Evolutionary conservation across 768 basidiomycete species (phyloP), one percentile per base, ranked within the genome.

Genomic region (Auriculariales sp.): DNA sequence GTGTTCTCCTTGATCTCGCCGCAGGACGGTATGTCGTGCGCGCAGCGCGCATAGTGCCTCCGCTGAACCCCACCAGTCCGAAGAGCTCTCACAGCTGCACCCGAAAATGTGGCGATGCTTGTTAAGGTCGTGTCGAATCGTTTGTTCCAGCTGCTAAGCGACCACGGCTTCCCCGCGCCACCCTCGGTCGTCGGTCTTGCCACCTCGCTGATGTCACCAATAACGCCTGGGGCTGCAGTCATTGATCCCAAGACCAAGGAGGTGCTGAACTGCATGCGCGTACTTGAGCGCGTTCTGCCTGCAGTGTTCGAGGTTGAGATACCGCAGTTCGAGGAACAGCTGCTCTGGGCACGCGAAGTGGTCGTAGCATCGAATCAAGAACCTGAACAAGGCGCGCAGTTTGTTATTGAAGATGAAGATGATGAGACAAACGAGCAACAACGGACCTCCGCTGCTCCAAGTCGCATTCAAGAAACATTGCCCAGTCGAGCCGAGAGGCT

Each of bases 341-440:
- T 92, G 1, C 64, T 98, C 27, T 98, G 94, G 91, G 86, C 72
- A 62, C 77, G 69, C 57, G 70, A 73, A 48, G 75, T 75, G 52
- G 68, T 72, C 6, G 66, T 68, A 48, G 70, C 69, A 29, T 53
- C 58, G 33, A 61, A 66, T 49, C 29, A 49, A 10, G 30, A 48
- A 53, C 78, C 10, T 1, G 33, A 5, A 12, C 50, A 51, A 19
- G 54, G 46, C 28, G 50, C 54, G 0, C 90, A 93, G 59, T 94
- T 94, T 61, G 85, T 93, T 14, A 91, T 94, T 31, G 89, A 90
- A 54, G 88, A 91, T 55, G 87, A 85, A 15, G 83, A 85, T 3
- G 82, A 78, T 9, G 68, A 66, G 27, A 68, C 63, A 0, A 60
- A 61, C 15, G 61, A 61, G 3, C 57, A 46, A 22, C 54, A 30